Evolutionary conservation across 306 rosid species (phyloP).

Genomic region (Cercis canadensis): DNA sequence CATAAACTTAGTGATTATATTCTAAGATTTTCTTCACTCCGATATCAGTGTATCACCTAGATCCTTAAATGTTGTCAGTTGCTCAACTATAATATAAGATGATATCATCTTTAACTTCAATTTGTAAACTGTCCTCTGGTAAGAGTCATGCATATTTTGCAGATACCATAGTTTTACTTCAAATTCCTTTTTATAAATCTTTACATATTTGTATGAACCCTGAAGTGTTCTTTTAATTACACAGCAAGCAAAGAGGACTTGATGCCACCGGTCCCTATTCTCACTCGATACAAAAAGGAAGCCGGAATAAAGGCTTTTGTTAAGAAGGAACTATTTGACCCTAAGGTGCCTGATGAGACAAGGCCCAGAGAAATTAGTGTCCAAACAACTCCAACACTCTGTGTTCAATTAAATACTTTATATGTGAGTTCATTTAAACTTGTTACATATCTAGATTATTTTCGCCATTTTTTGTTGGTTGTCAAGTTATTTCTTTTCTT

Average conservation of each 20-base stretch:
- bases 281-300: conserved; percentile 89
- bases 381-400: conserved; percentile 77
- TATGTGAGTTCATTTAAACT: conserved; percentile 70
- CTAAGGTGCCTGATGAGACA: conserved; percentile 81
- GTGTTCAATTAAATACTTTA: conserved; percentile 92
- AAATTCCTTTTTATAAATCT: background rate
- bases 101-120: conserved; percentile 3
- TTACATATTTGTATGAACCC: conserved; percentile 7
- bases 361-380: conserved; percentile 74
- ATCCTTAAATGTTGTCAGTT: conserved; percentile 17
- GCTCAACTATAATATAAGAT: conserved; percentile 12
- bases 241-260: conserved; percentile 92
- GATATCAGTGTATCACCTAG: background rate
- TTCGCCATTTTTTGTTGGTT: background rate
- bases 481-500: background rate
- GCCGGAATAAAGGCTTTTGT: conserved; percentile 97
- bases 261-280: conserved; percentile 90
- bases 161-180: background rate
- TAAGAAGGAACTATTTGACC: conserved; percentile 92
- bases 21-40: background rate
- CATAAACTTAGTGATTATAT: background rate
- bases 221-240: conserved; percentile 39
- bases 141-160: conserved; percentile 37
- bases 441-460: conserved; percentile 25
- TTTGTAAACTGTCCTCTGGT: conserved; percentile 9